Percentiles rank a stretch among this genome's conserved stretches.
phyloP scores from a whole-genome alignment of 495 filamentous ascomycete species.

The Lichina pygmaea region DNA sequence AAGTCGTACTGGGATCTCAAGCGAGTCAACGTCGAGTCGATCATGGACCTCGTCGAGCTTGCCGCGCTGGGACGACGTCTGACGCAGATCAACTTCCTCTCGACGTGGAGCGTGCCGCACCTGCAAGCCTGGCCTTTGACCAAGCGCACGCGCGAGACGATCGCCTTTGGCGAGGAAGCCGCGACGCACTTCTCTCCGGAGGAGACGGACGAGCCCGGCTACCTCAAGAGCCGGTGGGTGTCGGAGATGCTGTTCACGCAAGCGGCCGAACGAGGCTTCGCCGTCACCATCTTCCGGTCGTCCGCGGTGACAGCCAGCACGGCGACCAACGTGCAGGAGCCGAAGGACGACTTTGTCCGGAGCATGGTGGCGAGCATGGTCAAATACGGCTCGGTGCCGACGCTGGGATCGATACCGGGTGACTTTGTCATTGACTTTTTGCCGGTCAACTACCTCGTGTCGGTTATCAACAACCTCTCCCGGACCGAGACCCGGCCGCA shows the following conservation, averaged over 20 bases:
- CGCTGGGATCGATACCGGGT: background rate
- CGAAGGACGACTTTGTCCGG: conserved; percentile 4
- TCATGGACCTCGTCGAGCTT: conserved; percentile 6
- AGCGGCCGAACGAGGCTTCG: conserved; percentile 7
- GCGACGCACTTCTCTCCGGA: conserved; percentile 2
- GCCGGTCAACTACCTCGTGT: conserved; percentile 5
- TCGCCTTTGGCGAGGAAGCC: too few species aligned
- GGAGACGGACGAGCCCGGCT: conserved; percentile 2
- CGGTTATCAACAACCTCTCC: too few species aligned
- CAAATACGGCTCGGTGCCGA: background rate
- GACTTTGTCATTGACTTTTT: conserved; percentile 4
- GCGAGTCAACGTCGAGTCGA: conserved; percentile 3
- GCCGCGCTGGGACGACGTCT: conserved; percentile 1
- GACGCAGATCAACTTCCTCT: conserved; percentile 6
- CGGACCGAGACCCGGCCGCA: too few species aligned
- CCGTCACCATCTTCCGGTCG: conserved; percentile 7
- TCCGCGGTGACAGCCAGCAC: background rate
- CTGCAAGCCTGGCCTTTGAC: conserved; percentile 6
- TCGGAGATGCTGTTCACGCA: conserved; percentile 4
- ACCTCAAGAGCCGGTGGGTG: conserved; percentile 9
- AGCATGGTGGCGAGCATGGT: background rate
- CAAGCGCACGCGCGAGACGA: background rate
- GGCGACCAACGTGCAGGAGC: conserved; percentile 1
- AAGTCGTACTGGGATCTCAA: conserved; percentile 6
- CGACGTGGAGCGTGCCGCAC: conserved; percentile 11